Conservation (phyloP, 257 asterid genomes). For the Plantago major region DNA sequence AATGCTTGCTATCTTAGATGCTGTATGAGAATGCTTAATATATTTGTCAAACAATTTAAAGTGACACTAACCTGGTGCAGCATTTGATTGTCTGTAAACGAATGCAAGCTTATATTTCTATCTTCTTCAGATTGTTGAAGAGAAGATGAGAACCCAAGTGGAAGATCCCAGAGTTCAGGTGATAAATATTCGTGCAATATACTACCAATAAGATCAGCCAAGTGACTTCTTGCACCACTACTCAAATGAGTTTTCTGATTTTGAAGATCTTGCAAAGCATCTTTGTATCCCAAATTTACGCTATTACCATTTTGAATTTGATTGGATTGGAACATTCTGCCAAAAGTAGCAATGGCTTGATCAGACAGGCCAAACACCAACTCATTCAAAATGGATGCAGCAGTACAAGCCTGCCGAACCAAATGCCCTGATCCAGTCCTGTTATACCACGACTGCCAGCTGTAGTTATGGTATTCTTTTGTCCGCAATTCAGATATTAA, state of each 20-base stretch:
- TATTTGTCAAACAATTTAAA: not conserved
- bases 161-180: constrained; percentile 91
- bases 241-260: constrained; percentile 34
- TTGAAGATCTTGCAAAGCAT: constrained; percentile 30
- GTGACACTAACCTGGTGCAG: constrained; percentile 69
- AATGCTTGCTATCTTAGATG: constrained; percentile 14
- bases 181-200: constrained; percentile 87
- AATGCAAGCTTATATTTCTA: constrained; percentile 53
- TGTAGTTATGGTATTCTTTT: constrained; percentile 55
- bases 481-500: constrained; percentile 61
- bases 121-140: constrained; percentile 45
- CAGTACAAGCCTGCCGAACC: constrained; percentile 90
- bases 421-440: constrained; percentile 72
- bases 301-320: constrained; percentile 22
- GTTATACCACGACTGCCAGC: constrained; percentile 85
- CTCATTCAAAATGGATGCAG: constrained; percentile 81
- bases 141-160: constrained; percentile 52
- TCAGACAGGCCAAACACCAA: constrained; percentile 84
- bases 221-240: constrained; percentile 38
- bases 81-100: constrained; percentile 73
- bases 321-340: constrained; percentile 38
- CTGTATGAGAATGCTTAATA: not conserved
- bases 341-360: constrained; percentile 42
- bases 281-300: constrained; percentile 24
- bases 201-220: constrained; percentile 74